Percentiles rank a stretch among this genome's conserved stretches.
Evolutionary conservation across 1,139 yeast species (phyloP).

Genomic region (Meyerozyma elateridarum): DNA sequence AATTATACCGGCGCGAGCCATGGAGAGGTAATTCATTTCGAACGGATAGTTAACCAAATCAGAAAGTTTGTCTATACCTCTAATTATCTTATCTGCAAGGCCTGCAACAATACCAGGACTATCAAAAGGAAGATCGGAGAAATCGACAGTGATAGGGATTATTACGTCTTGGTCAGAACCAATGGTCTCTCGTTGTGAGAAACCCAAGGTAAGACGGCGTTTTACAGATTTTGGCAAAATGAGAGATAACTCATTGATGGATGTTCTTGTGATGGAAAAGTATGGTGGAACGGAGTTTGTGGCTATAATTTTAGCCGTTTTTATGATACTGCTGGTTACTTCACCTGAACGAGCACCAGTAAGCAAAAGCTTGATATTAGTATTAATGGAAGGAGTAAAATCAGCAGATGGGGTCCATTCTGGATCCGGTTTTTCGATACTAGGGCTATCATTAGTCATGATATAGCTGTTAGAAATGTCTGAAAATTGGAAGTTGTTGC

Average conservation of each 20-base stretch:
- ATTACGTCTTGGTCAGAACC: slow-evolving; percentile 58
- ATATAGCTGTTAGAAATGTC: slow-evolving; percentile 35
- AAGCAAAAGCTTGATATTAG: slow-evolving; percentile 40
- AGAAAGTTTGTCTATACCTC: slow-evolving; percentile 21
- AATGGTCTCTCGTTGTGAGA: slow-evolving; percentile 38
- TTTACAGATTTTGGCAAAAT: slow-evolving; percentile 45
- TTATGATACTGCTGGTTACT: slow-evolving; percentile 32
- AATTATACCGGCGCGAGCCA: slow-evolving; percentile 58
- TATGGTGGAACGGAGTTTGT: slow-evolving; percentile 38
- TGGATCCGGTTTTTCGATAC: slow-evolving; percentile 4
- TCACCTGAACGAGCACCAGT: slow-evolving; percentile 60
- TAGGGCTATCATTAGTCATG: slow-evolving; percentile 7
- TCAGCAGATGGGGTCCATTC: slow-evolving; percentile 25
- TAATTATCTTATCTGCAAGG: slow-evolving; percentile 48
- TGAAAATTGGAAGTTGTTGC: slow-evolving; percentile 41
- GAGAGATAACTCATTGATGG: slow-evolving; percentile 49
- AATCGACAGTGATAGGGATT: slow-evolving; percentile 55
- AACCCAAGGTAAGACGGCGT: slow-evolving; percentile 35
- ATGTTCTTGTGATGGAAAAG: slow-evolving; percentile 57
- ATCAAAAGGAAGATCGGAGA: slow-evolving; percentile 53
- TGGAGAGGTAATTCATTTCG: slow-evolving; percentile 59
- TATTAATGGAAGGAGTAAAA: slow-evolving; percentile 44
- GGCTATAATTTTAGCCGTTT: slow-evolving; percentile 27
- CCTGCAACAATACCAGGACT: slow-evolving; percentile 69
- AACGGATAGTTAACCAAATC: slow-evolving; percentile 20